Percentiles rank a stretch among this genome's conserved stretches.
Evolutionary conservation across 2,329 filamentous ascomycete genomes (phyloP).

Genomic region (Aureobasidium melanogenum): DNA sequence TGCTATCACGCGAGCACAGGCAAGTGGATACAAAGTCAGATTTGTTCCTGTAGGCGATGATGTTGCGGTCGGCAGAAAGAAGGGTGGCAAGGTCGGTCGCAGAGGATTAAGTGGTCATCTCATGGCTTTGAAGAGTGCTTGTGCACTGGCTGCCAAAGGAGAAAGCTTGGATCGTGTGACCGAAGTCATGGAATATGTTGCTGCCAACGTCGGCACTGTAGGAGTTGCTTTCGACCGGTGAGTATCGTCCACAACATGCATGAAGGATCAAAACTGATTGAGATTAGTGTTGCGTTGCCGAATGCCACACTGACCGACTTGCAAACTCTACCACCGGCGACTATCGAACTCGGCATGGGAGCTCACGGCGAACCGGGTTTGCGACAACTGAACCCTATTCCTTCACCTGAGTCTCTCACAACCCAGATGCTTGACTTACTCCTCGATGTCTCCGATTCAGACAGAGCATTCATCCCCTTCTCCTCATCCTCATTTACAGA

Average conservation of each 20-base stretch:
- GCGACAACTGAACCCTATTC: conserved; percentile 44
- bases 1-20: conserved; percentile 49
- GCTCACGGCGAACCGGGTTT: conserved; percentile 59
- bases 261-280: not conserved
- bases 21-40: conserved; percentile 44
- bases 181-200: conserved; percentile 30
- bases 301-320: conserved; percentile 52
- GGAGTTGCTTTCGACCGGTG: conserved; percentile 29
- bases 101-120: conserved; percentile 55
- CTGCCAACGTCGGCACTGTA: conserved; percentile 27
- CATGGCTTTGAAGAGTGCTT: conserved; percentile 52
- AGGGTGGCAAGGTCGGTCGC: conserved; percentile 49
- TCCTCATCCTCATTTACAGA: conserved; percentile 20
- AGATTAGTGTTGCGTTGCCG: conserved; percentile 27
- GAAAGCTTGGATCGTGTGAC: conserved; percentile 26
- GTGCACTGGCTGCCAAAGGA: conserved; percentile 38
- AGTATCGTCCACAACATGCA: not conserved
- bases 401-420: conserved; percentile 24
- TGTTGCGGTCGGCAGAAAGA: conserved; percentile 51
- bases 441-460: conserved; percentile 24
- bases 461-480: conserved; percentile 30
- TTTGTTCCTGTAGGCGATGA: conserved; percentile 58
- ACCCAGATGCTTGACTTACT: conserved; percentile 29
- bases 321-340: conserved; percentile 43
- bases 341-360: conserved; percentile 57